phyloP scores from a whole-genome alignment of 805 yeast genomes.

The Cyberlindnera samutprakarnensis region DNA sequence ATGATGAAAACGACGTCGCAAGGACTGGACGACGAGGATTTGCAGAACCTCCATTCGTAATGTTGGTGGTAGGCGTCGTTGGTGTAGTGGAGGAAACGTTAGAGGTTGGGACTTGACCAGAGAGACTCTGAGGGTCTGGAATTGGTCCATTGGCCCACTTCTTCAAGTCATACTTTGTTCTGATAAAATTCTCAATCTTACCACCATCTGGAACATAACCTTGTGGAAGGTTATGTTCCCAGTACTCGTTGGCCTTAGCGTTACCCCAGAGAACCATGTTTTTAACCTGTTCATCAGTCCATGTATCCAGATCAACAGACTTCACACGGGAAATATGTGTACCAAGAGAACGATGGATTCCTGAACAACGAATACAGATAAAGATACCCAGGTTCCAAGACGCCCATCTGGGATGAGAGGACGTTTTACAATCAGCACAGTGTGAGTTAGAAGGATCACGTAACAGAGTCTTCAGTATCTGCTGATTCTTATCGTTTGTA shows the following conservation, averaged over 20 bases:
- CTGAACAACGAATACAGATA: constrained; percentile 91
- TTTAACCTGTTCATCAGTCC: constrained; percentile 90
- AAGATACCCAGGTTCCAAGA: constrained; percentile 93
- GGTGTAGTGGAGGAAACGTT: constrained; percentile 7
- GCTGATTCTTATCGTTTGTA: constrained; percentile 20
- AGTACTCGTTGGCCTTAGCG: constrained; percentile 62
- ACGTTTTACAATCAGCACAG: constrained; percentile 89
- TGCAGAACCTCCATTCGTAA: constrained; percentile 5
- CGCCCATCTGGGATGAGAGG: constrained; percentile 96
- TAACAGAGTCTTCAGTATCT: constrained; percentile 65
- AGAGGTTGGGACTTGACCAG: no score
- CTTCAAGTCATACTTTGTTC: constrained; percentile 86
- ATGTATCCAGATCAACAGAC: constrained; percentile 88
- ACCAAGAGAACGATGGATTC: constrained; percentile 92
- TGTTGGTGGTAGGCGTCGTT: constrained; percentile 3
- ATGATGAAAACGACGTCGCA: constrained; percentile 1
- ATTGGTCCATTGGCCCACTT: constrained; percentile 69
- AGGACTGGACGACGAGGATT: not conserved
- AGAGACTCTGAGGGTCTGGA: constrained; percentile 46
- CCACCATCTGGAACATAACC: constrained; percentile 72
- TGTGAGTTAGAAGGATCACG: constrained; percentile 68
- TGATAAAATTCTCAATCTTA: constrained; percentile 81
- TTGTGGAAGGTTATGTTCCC: constrained; percentile 76
- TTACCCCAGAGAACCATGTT: constrained; percentile 87
- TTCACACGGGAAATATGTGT: constrained; percentile 92